These are phyloP conservation scores for Blepharisma japonicum DNA, from an alignment of 73 alveolate species.

Conservation along the genomic window DNA sequence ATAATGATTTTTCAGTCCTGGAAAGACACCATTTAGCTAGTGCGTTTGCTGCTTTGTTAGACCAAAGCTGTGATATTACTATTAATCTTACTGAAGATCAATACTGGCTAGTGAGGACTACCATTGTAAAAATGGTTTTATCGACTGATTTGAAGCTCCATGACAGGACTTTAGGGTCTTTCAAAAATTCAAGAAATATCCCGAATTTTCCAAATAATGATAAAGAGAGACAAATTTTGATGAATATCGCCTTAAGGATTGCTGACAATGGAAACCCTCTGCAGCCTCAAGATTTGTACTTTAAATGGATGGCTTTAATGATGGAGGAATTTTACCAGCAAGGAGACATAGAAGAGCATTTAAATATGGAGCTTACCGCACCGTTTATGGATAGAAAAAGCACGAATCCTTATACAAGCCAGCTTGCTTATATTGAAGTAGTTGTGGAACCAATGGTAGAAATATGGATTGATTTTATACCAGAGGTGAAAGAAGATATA, in stretches of 20 bases:
- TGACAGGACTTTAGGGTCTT: slow-evolving; percentile 51
- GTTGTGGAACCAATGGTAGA: slow-evolving; percentile 53
- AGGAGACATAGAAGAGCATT: slow-evolving; percentile 78
- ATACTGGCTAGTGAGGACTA: slow-evolving; percentile 69
- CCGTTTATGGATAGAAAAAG: slow-evolving; percentile 67
- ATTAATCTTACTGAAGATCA: slow-evolving; percentile 63
- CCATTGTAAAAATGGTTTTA: slow-evolving; percentile 74
- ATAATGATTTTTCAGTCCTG: slow-evolving; percentile 79
- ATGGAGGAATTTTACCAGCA: slow-evolving; percentile 82
- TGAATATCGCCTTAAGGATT: slow-evolving; percentile 51
- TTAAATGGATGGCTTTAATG: slow-evolving; percentile 72
- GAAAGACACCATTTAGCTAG: slow-evolving; percentile 89
- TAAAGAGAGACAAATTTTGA: slow-evolving; percentile 54
- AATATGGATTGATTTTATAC: slow-evolving; percentile 41
- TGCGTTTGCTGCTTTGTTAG: slow-evolving; percentile 72
- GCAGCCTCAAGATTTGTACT: slow-evolving; percentile 48
- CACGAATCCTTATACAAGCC: slow-evolving; percentile 60
- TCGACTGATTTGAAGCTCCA: slow-evolving; percentile 78
- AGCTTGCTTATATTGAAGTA: slow-evolving; percentile 58
- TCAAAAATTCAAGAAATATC: slow-evolving; percentile 36
- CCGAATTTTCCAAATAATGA: slow-evolving; percentile 66
- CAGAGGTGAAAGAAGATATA: slow-evolving; percentile 40
- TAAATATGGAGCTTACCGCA: slow-evolving; percentile 50
- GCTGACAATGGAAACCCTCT: slow-evolving; percentile 61
- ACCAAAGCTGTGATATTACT: slow-evolving; percentile 70